Conservation (phyloP, 371 early-diverging fungal genomes). For the Choanephora cucurbitarum region DNA sequence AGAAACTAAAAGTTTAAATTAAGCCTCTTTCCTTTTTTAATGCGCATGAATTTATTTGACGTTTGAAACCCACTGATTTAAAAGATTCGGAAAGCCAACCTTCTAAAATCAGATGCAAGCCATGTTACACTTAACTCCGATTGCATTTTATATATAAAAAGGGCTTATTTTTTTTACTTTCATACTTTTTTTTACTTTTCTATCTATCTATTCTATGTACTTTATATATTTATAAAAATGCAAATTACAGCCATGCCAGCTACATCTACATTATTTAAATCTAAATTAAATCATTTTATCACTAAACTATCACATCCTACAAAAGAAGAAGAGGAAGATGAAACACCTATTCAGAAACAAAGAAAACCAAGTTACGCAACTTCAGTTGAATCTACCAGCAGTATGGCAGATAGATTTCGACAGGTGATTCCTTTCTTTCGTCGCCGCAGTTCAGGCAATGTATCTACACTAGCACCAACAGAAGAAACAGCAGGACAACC, state of each 20-base stretch:
- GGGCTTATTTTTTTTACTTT: neutral
- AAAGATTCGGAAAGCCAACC: neutral
- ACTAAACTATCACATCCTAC: conserved; percentile 7
- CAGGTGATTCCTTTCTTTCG: conserved; percentile 23
- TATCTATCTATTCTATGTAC: too few relatives aligned
- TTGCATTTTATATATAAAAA: conserved; percentile 5
- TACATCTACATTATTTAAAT: conserved; percentile 8
- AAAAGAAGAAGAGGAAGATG: neutral
- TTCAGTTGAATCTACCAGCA: conserved; percentile 22
- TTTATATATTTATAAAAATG: conserved; percentile 6
- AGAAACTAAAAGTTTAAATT: too few relatives aligned
- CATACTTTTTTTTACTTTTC: neutral
- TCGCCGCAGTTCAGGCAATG: conserved; percentile 6
- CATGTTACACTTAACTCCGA: conserved; percentile 3
- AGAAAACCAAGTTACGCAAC: conserved; percentile 24
- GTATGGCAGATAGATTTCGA: conserved; percentile 18
- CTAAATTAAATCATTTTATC: conserved; percentile 11
- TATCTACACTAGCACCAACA: conserved; percentile 1
- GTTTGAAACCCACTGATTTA: neutral
- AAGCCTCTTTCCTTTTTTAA: too few relatives aligned
- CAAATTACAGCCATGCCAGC: conserved; percentile 16
- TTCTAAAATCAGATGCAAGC: too few relatives aligned
- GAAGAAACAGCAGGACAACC: neutral
- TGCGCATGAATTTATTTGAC: neutral
- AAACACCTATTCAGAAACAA: neutral